Base-by-base conservation (phyloP, 1,284 basidiomycete genomes). In the Mycena sp. region DNA sequence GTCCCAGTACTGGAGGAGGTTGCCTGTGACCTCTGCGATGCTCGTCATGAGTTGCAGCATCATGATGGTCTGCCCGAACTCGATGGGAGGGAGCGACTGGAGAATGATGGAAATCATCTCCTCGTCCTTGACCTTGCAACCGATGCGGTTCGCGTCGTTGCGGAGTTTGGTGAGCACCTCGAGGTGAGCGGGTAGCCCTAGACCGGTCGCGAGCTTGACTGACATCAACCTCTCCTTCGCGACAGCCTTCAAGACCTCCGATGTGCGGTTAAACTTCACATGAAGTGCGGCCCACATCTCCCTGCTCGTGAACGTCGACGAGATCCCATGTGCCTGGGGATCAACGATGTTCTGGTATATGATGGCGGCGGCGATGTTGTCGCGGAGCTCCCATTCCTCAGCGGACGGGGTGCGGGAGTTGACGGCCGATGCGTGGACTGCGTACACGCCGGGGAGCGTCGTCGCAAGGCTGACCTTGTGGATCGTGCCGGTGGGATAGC, bases 71-170 rank as follows among this genome's bases (percentile, higher is more conserved):
- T 26, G 12, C 1, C 38, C 45, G 32, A 63, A 58, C 21, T 63
- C 55, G 26, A 29, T 40, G 3, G 9, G 26, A 12, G 61, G 61
- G 3, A 63, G 44, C 19, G 49, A 63, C 29, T 51, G 46, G 35
- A 63, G 61, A 40, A 62, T 21, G 44, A 61, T 56, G n/a, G 52
- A 35, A 21, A 40, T 55, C 52, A 61, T 55, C 41, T 56, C 53
- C 2, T 46, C n/a, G 41, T 63, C 55, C 1, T 28, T 4, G 5
- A 63, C 44, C n/a, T 2, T 17, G 2, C 54, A 29, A 11, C 61
- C 61, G 21, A 49, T 46, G 25, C 41, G 25, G 3, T 7, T 30
- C 3, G 40, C 61, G n/a, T 58, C 48, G 11, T 25, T 23, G 12
- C 61, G 55, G 32, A 52, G 54, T 19, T 52, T 50, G 9, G 50